Percentiles rank a stretch among this genome's conserved stretches.
Conservation (phyloP, 345 rosid genomes). For the Salix arbutifolia region DNA sequence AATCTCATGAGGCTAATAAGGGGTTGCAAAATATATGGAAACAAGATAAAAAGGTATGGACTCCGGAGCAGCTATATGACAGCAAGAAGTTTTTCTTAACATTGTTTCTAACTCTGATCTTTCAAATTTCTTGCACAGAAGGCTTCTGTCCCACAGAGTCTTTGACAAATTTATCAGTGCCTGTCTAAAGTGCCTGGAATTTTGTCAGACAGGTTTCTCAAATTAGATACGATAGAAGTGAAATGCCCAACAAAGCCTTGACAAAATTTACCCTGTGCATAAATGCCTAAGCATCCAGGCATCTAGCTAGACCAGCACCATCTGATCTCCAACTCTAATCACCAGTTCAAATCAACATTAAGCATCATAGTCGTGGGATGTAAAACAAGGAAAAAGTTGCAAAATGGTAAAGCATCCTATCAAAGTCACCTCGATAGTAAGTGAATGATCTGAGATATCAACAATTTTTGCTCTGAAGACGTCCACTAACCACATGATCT, state of each 20-base stretch:
- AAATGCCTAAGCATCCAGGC: not conserved
- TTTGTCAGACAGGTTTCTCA: not conserved
- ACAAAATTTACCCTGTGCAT: not conserved
- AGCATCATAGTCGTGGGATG: not conserved
- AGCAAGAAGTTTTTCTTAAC: not conserved
- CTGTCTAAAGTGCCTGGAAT: not conserved
- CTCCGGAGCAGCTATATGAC: not conserved
- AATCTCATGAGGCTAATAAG: not conserved
- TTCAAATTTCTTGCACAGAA: not conserved
- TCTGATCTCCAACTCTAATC: not conserved
- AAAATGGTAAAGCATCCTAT: not conserved
- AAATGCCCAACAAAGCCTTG: not conserved
- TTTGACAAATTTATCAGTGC: not conserved
- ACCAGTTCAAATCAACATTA: not conserved
- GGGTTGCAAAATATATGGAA: not conserved
- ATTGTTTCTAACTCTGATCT: not conserved
- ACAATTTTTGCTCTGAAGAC: conserved; percentile 81
- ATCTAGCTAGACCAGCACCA: not conserved
- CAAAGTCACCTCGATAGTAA: conserved; percentile 71
- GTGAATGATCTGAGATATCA: conserved; percentile 61
- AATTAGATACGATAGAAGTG: not conserved
- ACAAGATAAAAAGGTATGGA: not conserved
- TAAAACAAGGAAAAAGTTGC: not conserved
- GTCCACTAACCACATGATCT: conserved; percentile 88
- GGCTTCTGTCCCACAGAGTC: not conserved